Evolutionary conservation across 75 land plant genomes (phyloP), one percentile per base, ranked within the genome.

Genomic region (Chamaecyparis obtusa): DNA sequence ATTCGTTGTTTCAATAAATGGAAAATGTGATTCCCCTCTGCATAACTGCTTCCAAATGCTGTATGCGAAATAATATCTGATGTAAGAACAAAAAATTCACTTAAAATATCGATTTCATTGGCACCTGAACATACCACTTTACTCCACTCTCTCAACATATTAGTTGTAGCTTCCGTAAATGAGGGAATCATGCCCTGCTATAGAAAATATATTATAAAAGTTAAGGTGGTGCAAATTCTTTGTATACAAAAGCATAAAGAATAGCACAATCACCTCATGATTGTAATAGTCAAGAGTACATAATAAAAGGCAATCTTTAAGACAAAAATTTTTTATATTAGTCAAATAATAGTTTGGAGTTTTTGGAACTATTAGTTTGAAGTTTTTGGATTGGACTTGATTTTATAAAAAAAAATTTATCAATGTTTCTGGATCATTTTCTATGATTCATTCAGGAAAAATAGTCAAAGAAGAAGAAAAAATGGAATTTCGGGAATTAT

Each of bases 1-100:
- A 77, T 71, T 83, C 88, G 89, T 54, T 92, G 87, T n/a, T 82
- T 48, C 75, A 89, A 84, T n/a, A 89, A 85, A 51, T 88, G 85
- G 76, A 91, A 93, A 32, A 93, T 80, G 21, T 21, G 55, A 64
- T 87, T 88, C 32, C 94, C 94, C 71, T 93, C 91, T 69, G 87
- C 89, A 74, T 56, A 89, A 76, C 41, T 90, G 85, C 92, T 89
- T 8, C 93, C 92, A 84, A 92, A 92, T 16, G 90, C 90, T n/a
- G 92, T 91, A 67, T 90, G 87, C 5, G 92, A 86, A 35, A 92
- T 89, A n/a, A 89, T 87, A 85, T 92, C 93, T 5, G 85, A 90
- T 5, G 93, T 76, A 0, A 92, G 44, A 39, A 84, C 74, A 16
- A 79, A 41, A 39, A 91, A 51, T 17, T 91, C 86, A 4, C 82